phyloP scores from a whole-genome alignment of 2,329 filamentous ascomycete genomes.

The Dothistroma pini region DNA sequence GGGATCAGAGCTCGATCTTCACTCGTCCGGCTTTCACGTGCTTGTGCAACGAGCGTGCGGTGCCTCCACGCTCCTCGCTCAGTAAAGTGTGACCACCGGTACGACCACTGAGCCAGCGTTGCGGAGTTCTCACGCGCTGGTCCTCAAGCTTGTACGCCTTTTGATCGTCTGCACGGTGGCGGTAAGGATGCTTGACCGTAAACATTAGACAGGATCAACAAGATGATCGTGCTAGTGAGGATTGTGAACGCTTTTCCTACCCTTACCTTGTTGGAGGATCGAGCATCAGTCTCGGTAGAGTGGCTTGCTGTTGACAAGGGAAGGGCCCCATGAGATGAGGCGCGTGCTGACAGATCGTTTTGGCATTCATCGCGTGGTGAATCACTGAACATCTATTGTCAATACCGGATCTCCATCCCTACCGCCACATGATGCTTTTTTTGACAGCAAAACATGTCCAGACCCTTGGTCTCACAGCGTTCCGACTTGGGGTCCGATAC shows the following conservation, averaged over 20 bases:
- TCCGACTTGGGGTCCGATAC: no score
- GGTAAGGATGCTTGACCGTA: no score
- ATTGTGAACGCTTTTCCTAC: not conserved
- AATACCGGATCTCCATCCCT: no score
- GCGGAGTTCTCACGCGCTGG: not conserved
- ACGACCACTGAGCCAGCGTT: not conserved
- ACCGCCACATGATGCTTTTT: no score
- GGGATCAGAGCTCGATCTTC: not conserved
- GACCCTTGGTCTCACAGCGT: no score
- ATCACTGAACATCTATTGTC: no score
- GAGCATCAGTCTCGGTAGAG: not conserved
- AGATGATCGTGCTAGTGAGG: not conserved
- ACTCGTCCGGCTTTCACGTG: not conserved
- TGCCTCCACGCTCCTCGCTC: not conserved
- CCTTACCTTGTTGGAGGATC: slow-evolving; percentile 1
- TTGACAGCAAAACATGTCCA: no score
- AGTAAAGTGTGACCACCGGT: not conserved
- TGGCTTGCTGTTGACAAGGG: not conserved
- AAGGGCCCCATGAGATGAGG: not conserved
- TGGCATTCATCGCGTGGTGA: no score
- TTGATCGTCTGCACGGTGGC: not conserved
- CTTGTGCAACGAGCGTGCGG: not conserved
- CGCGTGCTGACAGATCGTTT: no score
- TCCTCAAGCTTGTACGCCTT: not conserved
- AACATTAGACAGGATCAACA: not conserved